A percentile compares a stretch with the other conserved stretches of the same genome.
These are phyloP conservation scores for Yamadazyma kanchanaburiensis DNA, from an alignment of 1,139 yeast genomes.

Conservation along the genomic window DNA sequence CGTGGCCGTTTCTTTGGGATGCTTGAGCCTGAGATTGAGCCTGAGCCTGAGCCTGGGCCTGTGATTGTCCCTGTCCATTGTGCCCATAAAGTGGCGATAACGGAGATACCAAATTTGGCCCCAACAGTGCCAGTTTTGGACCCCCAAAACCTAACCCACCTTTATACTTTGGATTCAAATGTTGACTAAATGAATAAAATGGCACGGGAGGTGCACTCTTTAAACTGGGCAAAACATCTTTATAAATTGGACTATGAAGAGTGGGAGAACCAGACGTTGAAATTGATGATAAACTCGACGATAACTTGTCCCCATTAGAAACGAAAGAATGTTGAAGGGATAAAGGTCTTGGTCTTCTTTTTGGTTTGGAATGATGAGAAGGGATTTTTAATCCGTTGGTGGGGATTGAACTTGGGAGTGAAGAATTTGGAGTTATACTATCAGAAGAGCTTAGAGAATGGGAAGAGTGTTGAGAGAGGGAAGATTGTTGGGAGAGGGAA, in stretches of 20 bases:
- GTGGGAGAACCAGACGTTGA: conserved; percentile 14
- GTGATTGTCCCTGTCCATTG: not conserved
- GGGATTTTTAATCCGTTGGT: conserved; percentile 17
- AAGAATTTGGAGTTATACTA: no score
- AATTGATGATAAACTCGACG: conserved; percentile 13
- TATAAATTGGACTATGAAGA: conserved; percentile 9
- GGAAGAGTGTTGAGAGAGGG: no score
- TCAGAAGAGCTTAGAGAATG: no score
- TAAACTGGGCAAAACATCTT: conserved; percentile 4
- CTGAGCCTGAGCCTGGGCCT: not conserved
- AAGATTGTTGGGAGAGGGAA: no score
- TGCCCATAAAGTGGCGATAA: conserved; percentile 29
- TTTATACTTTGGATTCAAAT: conserved; percentile 11
- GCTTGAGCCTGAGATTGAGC: conserved; percentile 2
- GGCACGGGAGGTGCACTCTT: conserved; percentile 17
- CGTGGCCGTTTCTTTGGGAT: not conserved
- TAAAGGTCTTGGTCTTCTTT: conserved; percentile 42
- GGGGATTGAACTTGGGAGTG: no score
- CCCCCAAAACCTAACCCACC: conserved; percentile 5
- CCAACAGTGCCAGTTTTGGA: conserved; percentile 12
- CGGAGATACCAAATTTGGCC: conserved; percentile 37
- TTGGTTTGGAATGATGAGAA: conserved; percentile 32
- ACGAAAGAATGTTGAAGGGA: conserved; percentile 35
- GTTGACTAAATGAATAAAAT: conserved; percentile 12
- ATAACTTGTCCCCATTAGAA: conserved; percentile 19